Percentiles rank a stretch among this genome's conserved stretches.
phyloP scores from a whole-genome alignment of 2,329 filamentous ascomycete genomes.

The Biscogniauxia mediterranea region DNA sequence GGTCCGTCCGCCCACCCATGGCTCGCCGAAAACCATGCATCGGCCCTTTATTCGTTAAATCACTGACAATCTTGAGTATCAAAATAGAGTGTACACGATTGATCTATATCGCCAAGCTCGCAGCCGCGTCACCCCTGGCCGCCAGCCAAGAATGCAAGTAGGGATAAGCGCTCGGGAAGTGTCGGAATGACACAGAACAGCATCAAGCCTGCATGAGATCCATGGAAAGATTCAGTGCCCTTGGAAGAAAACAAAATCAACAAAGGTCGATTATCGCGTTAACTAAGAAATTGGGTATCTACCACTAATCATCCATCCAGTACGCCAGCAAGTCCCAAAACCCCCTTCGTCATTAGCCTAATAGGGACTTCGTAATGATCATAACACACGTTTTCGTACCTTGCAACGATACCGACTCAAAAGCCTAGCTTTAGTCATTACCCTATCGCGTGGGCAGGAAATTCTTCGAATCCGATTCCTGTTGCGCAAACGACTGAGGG shows the following conservation, averaged over 20 bases:
- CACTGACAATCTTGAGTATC: not conserved
- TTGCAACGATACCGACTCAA: not conserved
- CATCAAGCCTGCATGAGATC: not conserved
- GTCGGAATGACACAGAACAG: not conserved
- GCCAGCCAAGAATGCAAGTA: not conserved
- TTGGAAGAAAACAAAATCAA: not conserved
- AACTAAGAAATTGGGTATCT: not conserved
- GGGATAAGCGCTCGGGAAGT: not conserved
- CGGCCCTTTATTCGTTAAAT: not conserved
- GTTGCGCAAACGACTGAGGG: constrained; percentile 65
- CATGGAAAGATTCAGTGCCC: not conserved
- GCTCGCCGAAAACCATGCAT: not conserved
- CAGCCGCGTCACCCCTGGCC: not conserved
- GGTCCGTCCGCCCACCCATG: not conserved
- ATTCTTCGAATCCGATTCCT: constrained; percentile 65
- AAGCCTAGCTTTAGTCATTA: not conserved
- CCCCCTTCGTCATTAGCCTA: not conserved
- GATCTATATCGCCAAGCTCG: not conserved
- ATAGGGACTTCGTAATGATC: not conserved
- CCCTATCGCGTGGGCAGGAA: constrained; percentile 49
- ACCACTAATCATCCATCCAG: not conserved
- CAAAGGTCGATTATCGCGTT: not conserved
- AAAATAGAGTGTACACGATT: not conserved
- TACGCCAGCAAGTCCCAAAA: not conserved
- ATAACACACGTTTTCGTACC: not conserved